A percentile compares a stretch with the other conserved stretches of the same genome.
Evolutionary conservation across 2,329 filamentous ascomycete species (phyloP).

Genomic region (Bipolaris sorokiniana): DNA sequence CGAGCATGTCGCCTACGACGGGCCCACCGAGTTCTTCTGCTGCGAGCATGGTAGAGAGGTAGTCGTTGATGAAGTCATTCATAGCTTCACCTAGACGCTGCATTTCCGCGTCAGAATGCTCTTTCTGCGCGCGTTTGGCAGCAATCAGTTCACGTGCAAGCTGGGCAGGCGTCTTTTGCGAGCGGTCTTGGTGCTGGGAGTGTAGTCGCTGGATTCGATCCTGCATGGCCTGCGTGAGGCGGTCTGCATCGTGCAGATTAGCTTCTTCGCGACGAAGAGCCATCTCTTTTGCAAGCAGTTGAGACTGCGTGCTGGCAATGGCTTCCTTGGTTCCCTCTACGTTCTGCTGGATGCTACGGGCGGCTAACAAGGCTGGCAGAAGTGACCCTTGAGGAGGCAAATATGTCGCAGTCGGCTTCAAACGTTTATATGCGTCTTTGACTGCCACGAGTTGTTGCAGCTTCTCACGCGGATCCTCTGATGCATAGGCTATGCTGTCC

Average conservation of each 20-base stretch:
- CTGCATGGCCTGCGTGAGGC: conserved; percentile 57
- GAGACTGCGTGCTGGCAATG: conserved; percentile 54
- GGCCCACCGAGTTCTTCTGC: conserved; percentile 84
- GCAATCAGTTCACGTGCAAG: conserved; percentile 67
- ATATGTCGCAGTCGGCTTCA: conserved; percentile 67
- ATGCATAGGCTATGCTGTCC: conserved; percentile 40
- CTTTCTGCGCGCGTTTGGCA: conserved; percentile 65
- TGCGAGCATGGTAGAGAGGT: conserved; percentile 76
- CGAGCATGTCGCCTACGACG: conserved; percentile 75
- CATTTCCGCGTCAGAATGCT: conserved; percentile 66
- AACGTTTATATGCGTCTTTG: conserved; percentile 68
- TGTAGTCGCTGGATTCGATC: conserved; percentile 66
- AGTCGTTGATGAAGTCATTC: conserved; percentile 72
- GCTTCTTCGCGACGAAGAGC: conserved; percentile 54
- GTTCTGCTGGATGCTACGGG: conserved; percentile 69
- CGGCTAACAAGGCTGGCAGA: conserved; percentile 72
- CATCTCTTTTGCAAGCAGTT: conserved; percentile 48
- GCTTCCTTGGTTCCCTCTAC: conserved; percentile 69
- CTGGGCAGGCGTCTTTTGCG: conserved; percentile 65
- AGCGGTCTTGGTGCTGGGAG: conserved; percentile 62
- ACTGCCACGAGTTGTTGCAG: conserved; percentile 59
- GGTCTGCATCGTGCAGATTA: conserved; percentile 55
- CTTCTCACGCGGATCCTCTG: conserved; percentile 42
- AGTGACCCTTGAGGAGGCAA: conserved; percentile 71
- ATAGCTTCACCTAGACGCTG: conserved; percentile 67